Conservation (phyloP, 2,329 filamentous ascomycete species). For the Colletotrichum ledebouriae region DNA sequence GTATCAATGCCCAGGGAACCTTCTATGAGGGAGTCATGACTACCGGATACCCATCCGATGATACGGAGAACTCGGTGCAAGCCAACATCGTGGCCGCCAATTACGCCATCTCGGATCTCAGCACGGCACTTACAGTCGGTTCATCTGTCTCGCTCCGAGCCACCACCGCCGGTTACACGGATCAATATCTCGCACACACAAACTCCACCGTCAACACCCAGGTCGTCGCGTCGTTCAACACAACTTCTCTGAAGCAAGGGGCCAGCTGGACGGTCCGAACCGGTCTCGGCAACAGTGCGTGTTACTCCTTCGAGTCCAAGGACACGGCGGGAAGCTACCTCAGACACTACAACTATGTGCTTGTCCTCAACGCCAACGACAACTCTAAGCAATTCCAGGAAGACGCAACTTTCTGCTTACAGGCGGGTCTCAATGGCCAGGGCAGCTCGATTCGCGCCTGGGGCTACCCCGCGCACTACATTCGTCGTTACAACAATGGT, state of each 20-base stretch:
- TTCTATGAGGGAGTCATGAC: constrained; percentile 78
- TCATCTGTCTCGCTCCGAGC: constrained; percentile 66
- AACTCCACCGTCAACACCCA: constrained; percentile 66
- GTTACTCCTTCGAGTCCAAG: constrained; percentile 71
- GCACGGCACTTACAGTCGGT: constrained; percentile 61
- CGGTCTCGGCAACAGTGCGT: constrained; percentile 68
- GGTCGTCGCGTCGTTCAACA: constrained; percentile 65
- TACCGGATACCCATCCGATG: constrained; percentile 70
- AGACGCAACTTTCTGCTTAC: constrained; percentile 74
- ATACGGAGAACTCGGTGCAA: constrained; percentile 69
- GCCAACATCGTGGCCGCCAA: constrained; percentile 71
- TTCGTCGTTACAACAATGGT: constrained; percentile 66
- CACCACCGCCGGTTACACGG: constrained; percentile 67
- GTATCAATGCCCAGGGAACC: constrained; percentile 69
- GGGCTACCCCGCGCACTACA: constrained; percentile 71
- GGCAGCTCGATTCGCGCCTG: constrained; percentile 68
- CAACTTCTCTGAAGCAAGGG: constrained; percentile 61
- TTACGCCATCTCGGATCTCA: constrained; percentile 64
- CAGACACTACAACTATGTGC: constrained; percentile 66
- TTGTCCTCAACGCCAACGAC: constrained; percentile 65
- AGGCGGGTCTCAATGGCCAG: constrained; percentile 63
- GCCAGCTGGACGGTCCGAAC: constrained; percentile 67
- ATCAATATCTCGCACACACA: constrained; percentile 67
- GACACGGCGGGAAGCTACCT: constrained; percentile 71
- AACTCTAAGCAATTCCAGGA: constrained; percentile 69